Evolutionary conservation across 148 eudicot species (phyloP).

Genomic region (Polygonum aviculare): DNA sequence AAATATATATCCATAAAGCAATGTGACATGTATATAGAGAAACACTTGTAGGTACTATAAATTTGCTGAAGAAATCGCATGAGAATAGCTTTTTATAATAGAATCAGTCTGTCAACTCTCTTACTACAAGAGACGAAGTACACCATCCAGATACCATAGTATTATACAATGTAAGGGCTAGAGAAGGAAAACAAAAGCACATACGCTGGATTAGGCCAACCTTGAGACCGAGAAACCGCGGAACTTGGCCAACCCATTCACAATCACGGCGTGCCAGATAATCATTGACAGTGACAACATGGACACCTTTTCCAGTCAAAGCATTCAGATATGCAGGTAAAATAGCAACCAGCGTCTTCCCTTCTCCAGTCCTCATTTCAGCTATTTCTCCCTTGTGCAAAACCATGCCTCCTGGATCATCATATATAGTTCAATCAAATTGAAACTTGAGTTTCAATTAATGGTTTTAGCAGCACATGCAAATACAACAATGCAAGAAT

Average conservation of each 20-base stretch:
- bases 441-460: neutral
- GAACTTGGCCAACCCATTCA: constrained; percentile 99
- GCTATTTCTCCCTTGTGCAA: constrained; percentile 93
- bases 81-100: neutral
- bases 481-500: neutral
- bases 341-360: constrained; percentile 93
- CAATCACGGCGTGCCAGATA: constrained; percentile 96
- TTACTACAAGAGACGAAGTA: neutral
- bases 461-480: neutral
- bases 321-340: constrained; percentile 95
- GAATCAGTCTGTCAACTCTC: neutral
- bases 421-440: neutral
- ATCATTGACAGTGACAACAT: constrained; percentile 96
- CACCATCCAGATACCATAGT: neutral
- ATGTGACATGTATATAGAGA: neutral
- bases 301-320: constrained; percentile 74
- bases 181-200: constrained; percentile 18
- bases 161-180: neutral
- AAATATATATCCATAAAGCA: neutral
- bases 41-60: neutral
- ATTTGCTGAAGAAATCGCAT: neutral
- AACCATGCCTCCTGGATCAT: constrained; percentile 76
- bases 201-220: constrained; percentile 98
- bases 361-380: constrained; percentile 99
- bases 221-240: constrained; percentile 93